Evolutionary conservation across 192 early-diverging fungal species (phyloP), one percentile per base, ranked within the genome.

Genomic region (Dissophora ornata): DNA sequence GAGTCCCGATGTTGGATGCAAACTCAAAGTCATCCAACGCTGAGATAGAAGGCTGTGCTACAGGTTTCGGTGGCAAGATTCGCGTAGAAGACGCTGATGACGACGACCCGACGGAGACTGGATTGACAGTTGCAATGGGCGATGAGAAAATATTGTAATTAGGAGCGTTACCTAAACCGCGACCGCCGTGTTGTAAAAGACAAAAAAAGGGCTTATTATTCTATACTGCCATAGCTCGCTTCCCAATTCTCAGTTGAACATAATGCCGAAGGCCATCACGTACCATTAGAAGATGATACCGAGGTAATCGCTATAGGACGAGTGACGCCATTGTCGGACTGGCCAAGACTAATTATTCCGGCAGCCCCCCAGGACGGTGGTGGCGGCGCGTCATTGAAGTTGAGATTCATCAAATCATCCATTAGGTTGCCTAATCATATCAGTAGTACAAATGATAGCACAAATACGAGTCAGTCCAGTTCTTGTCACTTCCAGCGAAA

Each of bases 351-450:
- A 58, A 80, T 80, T 42, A 57, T 62, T 46, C 79, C 79, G 15
- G 57, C 58, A 10, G 65, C 54, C 6, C 70, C 70, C 69, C 69
- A 80, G 0, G 69, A 59, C 19, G 58, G 57, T 58, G 64, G 64
- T 24, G 64, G 64, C 13, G 68, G 56, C 4, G 57, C 41, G 19
- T 74, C 79, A 28, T 67, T 61, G 29, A 80, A 80, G 38, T 41
- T 73, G 24, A 80, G 58, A 15, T 71, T 67, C 69, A 80, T 60
- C 1, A 80, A 47, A 40, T 80, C 79, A 38, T 80, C 79, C 63
- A 80, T 80, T n/a, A 80, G 58, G 22, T 52, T 73, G 7, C 69
- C 79, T 51, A 34, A 24, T 28, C 41, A 33, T 19, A 44, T 51
- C n/a, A n/a, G 11, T 3, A 4, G 29, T 34, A 38, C 8, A 18